These are phyloP conservation scores for Volvox carteri DNA, from an alignment of 163 green algal genomes.

Conservation along the genomic window DNA sequence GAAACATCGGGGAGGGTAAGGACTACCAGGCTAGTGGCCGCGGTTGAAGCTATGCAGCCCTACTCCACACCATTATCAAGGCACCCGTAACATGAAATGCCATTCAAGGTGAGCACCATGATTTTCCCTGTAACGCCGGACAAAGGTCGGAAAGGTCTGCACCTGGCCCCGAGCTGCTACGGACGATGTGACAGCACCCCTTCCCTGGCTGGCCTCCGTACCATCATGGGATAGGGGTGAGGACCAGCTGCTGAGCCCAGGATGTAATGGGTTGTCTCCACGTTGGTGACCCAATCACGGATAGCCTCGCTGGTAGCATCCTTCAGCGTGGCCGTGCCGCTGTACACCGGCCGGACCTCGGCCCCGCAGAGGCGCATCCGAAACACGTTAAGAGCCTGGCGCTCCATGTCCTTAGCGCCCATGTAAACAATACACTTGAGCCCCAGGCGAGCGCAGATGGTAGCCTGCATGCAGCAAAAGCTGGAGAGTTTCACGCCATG, in stretches of 20 bases:
- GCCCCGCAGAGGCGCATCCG: constrained; percentile 98
- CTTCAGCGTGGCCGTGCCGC: constrained; percentile 97
- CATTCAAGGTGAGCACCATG: no score
- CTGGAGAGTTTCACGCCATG: no score
- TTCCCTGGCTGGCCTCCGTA: no score
- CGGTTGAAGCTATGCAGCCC: no score
- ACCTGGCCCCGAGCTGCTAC: no score
- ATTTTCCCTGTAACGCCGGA: no score
- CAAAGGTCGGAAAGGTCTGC: no score
- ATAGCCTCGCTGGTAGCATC: constrained; percentile 98
- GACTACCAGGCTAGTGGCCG: no score
- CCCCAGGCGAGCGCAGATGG: constrained; percentile 95
- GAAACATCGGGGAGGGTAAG: no score
- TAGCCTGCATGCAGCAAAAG: constrained; percentile 79
- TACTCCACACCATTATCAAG: no score
- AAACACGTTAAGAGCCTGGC: constrained; percentile 98
- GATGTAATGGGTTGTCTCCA: constrained; percentile 99
- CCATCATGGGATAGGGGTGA: constrained; percentile 99
- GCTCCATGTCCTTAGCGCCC: constrained; percentile 98
- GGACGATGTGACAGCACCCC: no score
- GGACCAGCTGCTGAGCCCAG: constrained; percentile 96
- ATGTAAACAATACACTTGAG: constrained; percentile 99
- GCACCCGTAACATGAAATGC: no score
- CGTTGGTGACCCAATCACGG: constrained; percentile 99
- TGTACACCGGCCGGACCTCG: constrained; percentile 92